Evolutionary conservation across 805 yeast species (phyloP).

Genomic region (Pichia sporocuriosa): DNA sequence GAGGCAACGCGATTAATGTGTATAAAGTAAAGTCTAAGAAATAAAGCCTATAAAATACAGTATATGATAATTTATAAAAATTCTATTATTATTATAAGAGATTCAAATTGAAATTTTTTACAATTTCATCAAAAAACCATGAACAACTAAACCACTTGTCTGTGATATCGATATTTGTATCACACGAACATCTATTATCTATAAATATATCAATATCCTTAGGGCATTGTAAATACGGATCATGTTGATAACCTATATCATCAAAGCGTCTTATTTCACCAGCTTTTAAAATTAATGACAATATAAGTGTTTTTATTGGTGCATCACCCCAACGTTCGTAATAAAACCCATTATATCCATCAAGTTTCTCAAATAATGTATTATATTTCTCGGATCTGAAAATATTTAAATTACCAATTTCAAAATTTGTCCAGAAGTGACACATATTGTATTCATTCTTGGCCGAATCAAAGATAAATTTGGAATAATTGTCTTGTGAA

Average conservation of each 20-base stretch:
- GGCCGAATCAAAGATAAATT: conserved; percentile 54
- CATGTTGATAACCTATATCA: conserved; percentile 75
- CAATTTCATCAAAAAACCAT: conserved; percentile 25
- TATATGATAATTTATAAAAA: neutral
- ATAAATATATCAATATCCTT: conserved; percentile 46
- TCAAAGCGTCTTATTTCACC: conserved; percentile 66
- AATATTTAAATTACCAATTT: conserved; percentile 64
- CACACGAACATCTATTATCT: conserved; percentile 61
- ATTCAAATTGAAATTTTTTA: too few species aligned
- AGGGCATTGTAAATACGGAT: conserved; percentile 78
- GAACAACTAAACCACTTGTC: conserved; percentile 39
- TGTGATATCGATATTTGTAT: conserved; percentile 63
- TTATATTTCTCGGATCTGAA: conserved; percentile 64
- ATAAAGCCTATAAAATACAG: too few species aligned
- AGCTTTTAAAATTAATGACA: conserved; percentile 63
- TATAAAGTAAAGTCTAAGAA: too few species aligned
- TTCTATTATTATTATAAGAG: too few species aligned
- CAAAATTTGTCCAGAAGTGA: conserved; percentile 89
- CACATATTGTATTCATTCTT: conserved; percentile 66
- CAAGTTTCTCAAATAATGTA: conserved; percentile 61
- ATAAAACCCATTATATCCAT: conserved; percentile 77
- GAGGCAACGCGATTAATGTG: too few species aligned
- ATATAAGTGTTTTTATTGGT: conserved; percentile 65
- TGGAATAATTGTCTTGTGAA: conserved; percentile 38
- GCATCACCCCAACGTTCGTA: conserved; percentile 94